Evolutionary conservation across 192 early-diverging fungal genomes (phyloP).

Genomic region (Entrophospora sp.): DNA sequence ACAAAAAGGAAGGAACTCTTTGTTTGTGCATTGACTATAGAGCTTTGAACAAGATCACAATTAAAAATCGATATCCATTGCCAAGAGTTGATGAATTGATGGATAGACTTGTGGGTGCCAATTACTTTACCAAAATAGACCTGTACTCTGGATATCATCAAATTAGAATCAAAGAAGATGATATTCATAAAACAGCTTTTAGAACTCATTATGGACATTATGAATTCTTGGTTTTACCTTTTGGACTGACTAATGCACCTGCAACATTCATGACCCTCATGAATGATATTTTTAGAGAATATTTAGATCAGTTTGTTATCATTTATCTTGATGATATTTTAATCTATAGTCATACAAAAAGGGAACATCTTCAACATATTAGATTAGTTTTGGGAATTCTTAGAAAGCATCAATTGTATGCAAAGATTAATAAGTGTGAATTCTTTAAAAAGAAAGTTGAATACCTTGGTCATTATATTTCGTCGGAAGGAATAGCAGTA

Average conservation of each 20-base stretch:
- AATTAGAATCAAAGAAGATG: constrained; percentile 24
- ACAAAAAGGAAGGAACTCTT: constrained; percentile 20
- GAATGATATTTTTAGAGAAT: constrained; percentile 31
- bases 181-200: constrained; percentile 32
- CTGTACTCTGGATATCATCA: constrained; percentile 35
- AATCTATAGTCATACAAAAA: constrained; percentile 23
- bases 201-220: constrained; percentile 26
- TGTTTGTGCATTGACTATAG: constrained; percentile 30
- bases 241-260: constrained; percentile 51
- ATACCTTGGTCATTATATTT: constrained; percentile 26
- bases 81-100: constrained; percentile 43
- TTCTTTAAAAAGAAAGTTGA: constrained; percentile 24
- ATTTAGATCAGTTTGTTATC: constrained; percentile 23
- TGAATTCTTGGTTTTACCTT: constrained; percentile 46
- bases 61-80: constrained; percentile 39
- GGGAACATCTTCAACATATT: constrained; percentile 27
- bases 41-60: constrained; percentile 41
- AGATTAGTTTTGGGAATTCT: constrained; percentile 17
- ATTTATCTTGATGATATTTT: constrained; percentile 36
- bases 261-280: constrained; percentile 45
- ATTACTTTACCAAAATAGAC: constrained; percentile 39
- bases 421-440: constrained; percentile 21
- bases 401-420: constrained; percentile 3
- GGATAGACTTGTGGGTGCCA: constrained; percentile 23
- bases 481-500: constrained; percentile 15